Base-by-base conservation (phyloP, 305 asterid genomes). In the Plantago coronopus region DNA sequence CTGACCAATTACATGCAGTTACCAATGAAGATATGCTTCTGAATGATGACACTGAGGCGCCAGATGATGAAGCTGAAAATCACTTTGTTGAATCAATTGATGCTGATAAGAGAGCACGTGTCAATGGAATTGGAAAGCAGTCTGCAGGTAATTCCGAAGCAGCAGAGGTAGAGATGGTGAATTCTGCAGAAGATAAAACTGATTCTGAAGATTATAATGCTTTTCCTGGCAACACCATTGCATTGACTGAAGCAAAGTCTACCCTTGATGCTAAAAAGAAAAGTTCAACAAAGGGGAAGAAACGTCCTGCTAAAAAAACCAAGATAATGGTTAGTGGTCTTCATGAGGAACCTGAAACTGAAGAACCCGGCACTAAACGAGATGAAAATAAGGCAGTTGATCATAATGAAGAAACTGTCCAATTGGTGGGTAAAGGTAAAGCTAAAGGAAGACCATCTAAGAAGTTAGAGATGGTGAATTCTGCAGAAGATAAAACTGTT, bases 21-120 rank as follows among this genome's bases (percentile, higher is more conserved):
- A 48, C 63, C 14, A 45, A 49, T 44, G 65, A 68, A 64, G 61
- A 51, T 57, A 65, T 57, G 51, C 51, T 59, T 16, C 54, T 54
- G 51, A 63, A 66, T 66, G 83, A 72, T 70, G 82, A 79, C 59
- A 74, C 78, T 60, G 72, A 78, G 68, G 74, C 89, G 65, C 67
- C 81, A 53, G 80, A 69, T 49, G 67, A 75, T 7, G 58, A 57
- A 16, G 60, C 54, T 62, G 71, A 53, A 49, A 62, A 23, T 55
- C 83, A 66, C 45, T 48, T 63, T 46, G 71, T 48, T 42, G 60
- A 21, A 34, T 63, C 47, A 22, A 22, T 56, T 46, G 55, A 58
- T 34, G 55, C 55, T 27, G 78, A 55, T 53, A 40, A 51, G 48
- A 56, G 50, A 34, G 65, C 51, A 62, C 69, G 46, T 56, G 55